Base-by-base conservation (phyloP, 345 rosid species). In the Sisymbrium altissimum region DNA sequence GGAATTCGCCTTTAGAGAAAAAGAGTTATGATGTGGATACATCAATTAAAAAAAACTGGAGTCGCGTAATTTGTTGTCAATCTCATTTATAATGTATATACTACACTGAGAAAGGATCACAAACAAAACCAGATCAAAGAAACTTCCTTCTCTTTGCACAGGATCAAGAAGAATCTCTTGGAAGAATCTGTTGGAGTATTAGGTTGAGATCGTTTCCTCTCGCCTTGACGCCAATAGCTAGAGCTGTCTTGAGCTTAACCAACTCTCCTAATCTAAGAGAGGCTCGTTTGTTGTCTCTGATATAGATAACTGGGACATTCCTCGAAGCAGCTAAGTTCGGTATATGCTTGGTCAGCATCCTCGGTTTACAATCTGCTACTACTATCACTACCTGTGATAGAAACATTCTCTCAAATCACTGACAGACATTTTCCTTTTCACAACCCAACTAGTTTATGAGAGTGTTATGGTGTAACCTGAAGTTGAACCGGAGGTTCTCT, bases 361-460 rank as follows among this genome's bases (percentile, higher is more conserved):
- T 80, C 3, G 97, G 91, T 76, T 86, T 83, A 84, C 91, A 85
- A 61, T 91, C 93, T 1, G 81, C 80, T 45, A 91, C 96, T 7
- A 89, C 32, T 39, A 91, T 76, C 69, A 89, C 75, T 18, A 80
- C 91, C 97, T 91, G 49, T 38, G 55, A 65, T 17, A 9, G 19
- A 48, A 58, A 59, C 9, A n/a, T 3, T 5, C 23, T 4, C 5
- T 60, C 35, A 23, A 15, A 5, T 36, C 38, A 21, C 32, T 6
- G 12, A 57, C 39, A 21, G 32, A 30, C 64, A 8, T 27, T 36
- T 13, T 38, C 15, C 18, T 19, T 36, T 0, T 1, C n/a, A 33
- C 8, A 17, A 57, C 29, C 41, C 14, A 30, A 30, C 0, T n/a
- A n/a, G 39, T 4, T 27, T 5, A 10, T 55, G 64, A 33, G 49